Evolutionary conservation across 768 basidiomycete species (phyloP), one percentile per base, ranked within the genome.

Genomic region (Coprinopsis sp.): DNA sequence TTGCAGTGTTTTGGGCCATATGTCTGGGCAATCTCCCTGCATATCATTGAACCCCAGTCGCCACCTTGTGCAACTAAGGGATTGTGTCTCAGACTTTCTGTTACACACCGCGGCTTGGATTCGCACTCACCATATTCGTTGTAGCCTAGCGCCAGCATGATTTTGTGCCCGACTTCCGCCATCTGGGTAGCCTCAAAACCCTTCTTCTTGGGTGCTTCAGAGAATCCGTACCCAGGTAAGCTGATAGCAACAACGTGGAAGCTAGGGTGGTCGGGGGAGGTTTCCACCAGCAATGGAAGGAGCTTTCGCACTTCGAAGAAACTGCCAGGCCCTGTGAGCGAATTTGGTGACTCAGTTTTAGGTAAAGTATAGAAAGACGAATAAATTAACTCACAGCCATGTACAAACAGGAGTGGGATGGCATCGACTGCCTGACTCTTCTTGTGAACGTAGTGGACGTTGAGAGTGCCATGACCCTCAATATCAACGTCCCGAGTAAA

Each of bases 161-260:
- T 44, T 46, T 76, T 77, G 40, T 77, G 66, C 6, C 63, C 63
- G 4, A 76, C 62, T 69, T 76, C 52, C 4, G 52, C 49, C 19
- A 37, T 47, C 24, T 53, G 52, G 4, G 14, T 55, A 49, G 0
- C 55, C 27, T 10, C 53, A 51, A 52, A 81, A 77, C 3, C 78
- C 74, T 46, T 68, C 58, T 73, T 74, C 25, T 56, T 72, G 3
- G 75, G 69, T 0, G 69, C 74, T 37, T 78, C 70, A 1, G 79
- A 81, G 58, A 79, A 81, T 0, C 77, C 79, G 56, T 63, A 82
- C 0, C 76, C 77, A 2, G 79, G 81, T 14, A 82, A 53, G 51
- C 79, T 74, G 25, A 72, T 45, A 0, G 72, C 74, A 0, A 83
- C 77, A 14, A 83, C 76, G 49, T 81, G 77, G 56, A 83, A 82